These are phyloP conservation scores for Knoxia roxburghii DNA, from an alignment of 257 asterid species.

Conservation along the genomic window DNA sequence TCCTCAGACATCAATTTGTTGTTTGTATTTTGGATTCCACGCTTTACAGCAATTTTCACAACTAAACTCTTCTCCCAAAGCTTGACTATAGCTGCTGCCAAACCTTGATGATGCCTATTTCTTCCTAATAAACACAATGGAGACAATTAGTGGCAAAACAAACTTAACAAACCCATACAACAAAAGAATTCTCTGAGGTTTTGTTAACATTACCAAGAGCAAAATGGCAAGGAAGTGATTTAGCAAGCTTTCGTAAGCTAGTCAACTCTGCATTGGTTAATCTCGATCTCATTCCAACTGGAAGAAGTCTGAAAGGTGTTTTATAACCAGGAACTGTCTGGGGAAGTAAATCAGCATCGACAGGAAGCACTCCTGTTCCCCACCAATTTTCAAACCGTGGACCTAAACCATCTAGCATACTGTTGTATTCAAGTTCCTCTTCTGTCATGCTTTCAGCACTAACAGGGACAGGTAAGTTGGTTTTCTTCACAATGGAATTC, in stretches of 20 bases:
- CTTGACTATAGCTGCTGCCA: slow-evolving; percentile 79
- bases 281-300: slow-evolving; percentile 83
- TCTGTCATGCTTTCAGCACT: slow-evolving; percentile 43
- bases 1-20: slow-evolving; percentile 96
- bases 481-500: slow-evolving; percentile 35
- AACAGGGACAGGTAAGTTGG: slow-evolving; percentile 28
- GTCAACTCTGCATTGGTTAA: slow-evolving; percentile 98
- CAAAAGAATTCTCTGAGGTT: slow-evolving; percentile 3
- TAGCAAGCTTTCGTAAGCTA: slow-evolving; percentile 75
- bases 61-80: slow-evolving; percentile 96
- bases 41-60: slow-evolving; percentile 97
- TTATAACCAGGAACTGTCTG: slow-evolving; percentile 77
- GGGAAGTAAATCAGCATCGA: slow-evolving; percentile 96
- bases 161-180: slow-evolving; percentile 8
- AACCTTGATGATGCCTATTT: slow-evolving; percentile 94
- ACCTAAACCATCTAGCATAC: slow-evolving; percentile 77
- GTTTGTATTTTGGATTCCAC: slow-evolving; percentile 97
- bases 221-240: slow-evolving; percentile 87
- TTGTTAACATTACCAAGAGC: slow-evolving; percentile 71
- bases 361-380: slow-evolving; percentile 99
- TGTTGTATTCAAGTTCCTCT: slow-evolving; percentile 69
- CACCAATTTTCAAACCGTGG: slow-evolving; percentile 99
- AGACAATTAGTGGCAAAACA: slow-evolving; percentile 11
- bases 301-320: slow-evolving; percentile 94
- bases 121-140: slow-evolving; percentile 51